These are phyloP conservation scores for Dorcoceras hygrometricum DNA, from an alignment of 257 asterid species.

Conservation along the genomic window DNA sequence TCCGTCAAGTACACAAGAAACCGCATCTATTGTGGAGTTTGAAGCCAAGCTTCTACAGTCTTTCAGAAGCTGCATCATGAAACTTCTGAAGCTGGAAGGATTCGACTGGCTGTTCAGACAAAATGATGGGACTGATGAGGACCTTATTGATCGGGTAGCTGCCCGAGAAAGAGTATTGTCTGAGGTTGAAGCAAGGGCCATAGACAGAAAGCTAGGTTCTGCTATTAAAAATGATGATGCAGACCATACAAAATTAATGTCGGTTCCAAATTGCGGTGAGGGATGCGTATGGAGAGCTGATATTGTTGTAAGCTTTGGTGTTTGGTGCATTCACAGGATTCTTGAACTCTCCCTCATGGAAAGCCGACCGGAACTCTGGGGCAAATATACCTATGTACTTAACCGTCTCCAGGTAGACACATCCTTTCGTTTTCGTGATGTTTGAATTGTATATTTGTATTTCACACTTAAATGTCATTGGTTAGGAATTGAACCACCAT, in stretches of 20 bases:
- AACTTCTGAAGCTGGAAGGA: slow-evolving; percentile 88
- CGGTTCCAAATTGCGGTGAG: slow-evolving; percentile 92
- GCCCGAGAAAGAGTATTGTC: slow-evolving; percentile 69
- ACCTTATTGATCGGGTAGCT: slow-evolving; percentile 87
- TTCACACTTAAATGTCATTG: not conserved
- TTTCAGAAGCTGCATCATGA: slow-evolving; percentile 70
- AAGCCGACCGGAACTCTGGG: slow-evolving; percentile 99
- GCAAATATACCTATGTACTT: slow-evolving; percentile 86
- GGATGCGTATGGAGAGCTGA: slow-evolving; percentile 83
- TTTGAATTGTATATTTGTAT: not conserved
- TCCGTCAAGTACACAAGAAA: slow-evolving; percentile 44
- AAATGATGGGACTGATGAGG: slow-evolving; percentile 94
- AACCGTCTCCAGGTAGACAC: slow-evolving; percentile 91
- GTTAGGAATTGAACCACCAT: not conserved
- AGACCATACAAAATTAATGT: slow-evolving; percentile 55
- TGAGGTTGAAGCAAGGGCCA: slow-evolving; percentile 60
- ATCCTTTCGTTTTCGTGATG: not conserved
- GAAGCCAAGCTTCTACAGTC: slow-evolving; percentile 85
- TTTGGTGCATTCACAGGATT: slow-evolving; percentile 95
- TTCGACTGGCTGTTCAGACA: slow-evolving; percentile 84
- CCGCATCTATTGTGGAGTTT: slow-evolving; percentile 42
- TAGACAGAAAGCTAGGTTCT: slow-evolving; percentile 41
- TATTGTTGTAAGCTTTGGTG: slow-evolving; percentile 88
- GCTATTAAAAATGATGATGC: slow-evolving; percentile 42
- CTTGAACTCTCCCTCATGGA: slow-evolving; percentile 93